Evolutionary conservation across 1,139 yeast species (phyloP).

Genomic region (Spathaspora jeffriesii): DNA sequence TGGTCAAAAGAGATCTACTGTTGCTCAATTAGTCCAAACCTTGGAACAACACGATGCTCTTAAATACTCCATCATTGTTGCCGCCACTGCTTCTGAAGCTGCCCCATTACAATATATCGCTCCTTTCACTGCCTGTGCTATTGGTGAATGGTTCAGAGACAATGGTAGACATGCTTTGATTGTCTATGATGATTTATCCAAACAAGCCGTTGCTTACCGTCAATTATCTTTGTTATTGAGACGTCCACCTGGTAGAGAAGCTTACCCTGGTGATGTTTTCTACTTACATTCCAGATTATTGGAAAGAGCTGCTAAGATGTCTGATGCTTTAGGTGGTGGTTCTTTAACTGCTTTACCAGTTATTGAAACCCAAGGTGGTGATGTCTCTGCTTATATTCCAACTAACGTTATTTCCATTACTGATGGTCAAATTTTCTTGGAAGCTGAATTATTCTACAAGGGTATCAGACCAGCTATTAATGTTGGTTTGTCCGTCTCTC

Average conservation of each 20-base stretch:
- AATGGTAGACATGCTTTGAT: slow-evolving; percentile 98
- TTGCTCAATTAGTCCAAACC: slow-evolving; percentile 99
- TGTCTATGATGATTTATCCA: slow-evolving; percentile 97
- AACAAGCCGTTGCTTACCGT: slow-evolving; percentile 99
- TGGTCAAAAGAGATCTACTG: slow-evolving; percentile 99
- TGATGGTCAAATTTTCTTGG: slow-evolving; percentile 98
- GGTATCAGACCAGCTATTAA: slow-evolving; percentile 99
- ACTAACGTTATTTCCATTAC: slow-evolving; percentile 97
- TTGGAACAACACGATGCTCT: slow-evolving; percentile 98
- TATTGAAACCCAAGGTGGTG: slow-evolving; percentile 99
- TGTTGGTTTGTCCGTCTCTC: slow-evolving; percentile 99
- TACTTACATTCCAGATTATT: slow-evolving; percentile 94
- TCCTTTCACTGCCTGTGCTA: slow-evolving; percentile 99
- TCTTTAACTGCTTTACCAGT: slow-evolving; percentile 95
- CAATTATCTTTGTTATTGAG: slow-evolving; percentile 97
- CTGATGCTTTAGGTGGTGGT: slow-evolving; percentile 87
- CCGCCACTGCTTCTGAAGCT: slow-evolving; percentile 99
- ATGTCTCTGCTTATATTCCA: slow-evolving; percentile 97
- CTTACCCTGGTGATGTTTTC: slow-evolving; percentile 97
- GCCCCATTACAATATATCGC: slow-evolving; percentile 99
- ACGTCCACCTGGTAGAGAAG: slow-evolving; percentile 98
- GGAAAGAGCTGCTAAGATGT: slow-evolving; percentile 98
- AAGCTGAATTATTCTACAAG: slow-evolving; percentile 99
- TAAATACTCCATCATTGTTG: slow-evolving; percentile 97
- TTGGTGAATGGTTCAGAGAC: slow-evolving; percentile 99